Base-by-base conservation (phyloP, 495 filamentous ascomycete genomes). In the Aspergillus diversus region DNA sequence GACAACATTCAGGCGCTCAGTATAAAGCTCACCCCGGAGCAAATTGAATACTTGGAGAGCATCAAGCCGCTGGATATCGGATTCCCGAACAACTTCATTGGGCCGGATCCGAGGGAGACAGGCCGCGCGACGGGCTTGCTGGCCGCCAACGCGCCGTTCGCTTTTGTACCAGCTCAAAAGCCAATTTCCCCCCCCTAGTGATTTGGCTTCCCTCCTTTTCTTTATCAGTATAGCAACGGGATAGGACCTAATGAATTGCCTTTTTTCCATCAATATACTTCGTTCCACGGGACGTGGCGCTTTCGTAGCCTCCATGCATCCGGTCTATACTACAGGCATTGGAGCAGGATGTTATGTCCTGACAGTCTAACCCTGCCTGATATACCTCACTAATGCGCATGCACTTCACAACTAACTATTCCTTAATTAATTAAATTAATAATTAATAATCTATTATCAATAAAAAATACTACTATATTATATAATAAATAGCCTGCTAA, bases 1-100 rank as follows among this genome's bases (percentile, higher is more conserved):
- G 81, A 80, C 43, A 92, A 90, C 55, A 87, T 90, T 57, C 75
- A 85, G 63, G 85, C 84, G 0, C 67, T 92, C 47, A 75, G 59
- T 0, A 74, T 91, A 33, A 69, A 70, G 1, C 70, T 91, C 49
- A 82, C 78, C 5, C 63, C 79, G 12, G 73, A 86, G 63, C 82
- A 91, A 51, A 79, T 90, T 37, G 68, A 80, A 39, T 76, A 85
- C 59, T 73, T 91, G 39, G 87, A 90, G 54, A 66, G 69, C 16
- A 75, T 77, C 7, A 67, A 47, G 17, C 63, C 70, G 5, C 84
- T 88, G 55, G 81, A 86, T 54, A 7, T 55, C 15, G 57, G 63
- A 4, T 65, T 60, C 47, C 63, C 54, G 32, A 42, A 21, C 11
- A 53, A 37, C 34, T 50, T 57, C 32, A 27, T 55, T 21, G 15